Percentiles rank a stretch among this genome's conserved stretches.
Conservation (phyloP, 106 monocot species). For the Dendrobium huoshanense region DNA sequence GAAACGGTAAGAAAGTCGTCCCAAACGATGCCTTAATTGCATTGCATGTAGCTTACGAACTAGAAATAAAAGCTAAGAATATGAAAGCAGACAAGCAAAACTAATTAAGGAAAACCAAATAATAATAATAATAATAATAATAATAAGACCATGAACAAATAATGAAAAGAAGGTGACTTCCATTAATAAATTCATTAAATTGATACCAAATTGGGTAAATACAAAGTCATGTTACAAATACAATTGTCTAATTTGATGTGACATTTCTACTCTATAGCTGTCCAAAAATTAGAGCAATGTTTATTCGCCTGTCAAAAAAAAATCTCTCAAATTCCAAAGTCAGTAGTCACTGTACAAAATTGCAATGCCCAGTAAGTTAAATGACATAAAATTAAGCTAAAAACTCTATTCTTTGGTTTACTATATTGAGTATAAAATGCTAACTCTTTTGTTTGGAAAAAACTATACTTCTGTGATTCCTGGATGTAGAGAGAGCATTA, state of each 20-base stretch:
- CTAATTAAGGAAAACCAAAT: too few species aligned
- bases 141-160: too few species aligned
- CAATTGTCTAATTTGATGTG: background rate
- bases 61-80: too few species aligned
- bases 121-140: too few species aligned
- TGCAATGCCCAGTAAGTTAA: background rate
- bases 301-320: background rate
- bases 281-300: background rate
- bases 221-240: background rate
- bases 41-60: too few species aligned
- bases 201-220: background rate
- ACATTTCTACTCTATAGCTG: background rate
- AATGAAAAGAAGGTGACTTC: too few species aligned
- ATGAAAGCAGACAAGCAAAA: too few species aligned
- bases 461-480: background rate
- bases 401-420: background rate
- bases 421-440: background rate
- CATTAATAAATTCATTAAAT: background rate
- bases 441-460: background rate
- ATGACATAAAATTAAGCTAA: background rate
- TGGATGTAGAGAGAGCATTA: background rate
- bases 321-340: background rate
- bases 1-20: too few species aligned
- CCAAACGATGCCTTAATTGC: too few species aligned
- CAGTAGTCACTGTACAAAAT: background rate